Percentiles rank a stretch among this genome's conserved stretches.
These are phyloP conservation scores for Nemania sp. DNA, from an alignment of 2,329 filamentous ascomycete genomes.

Conservation along the genomic window DNA sequence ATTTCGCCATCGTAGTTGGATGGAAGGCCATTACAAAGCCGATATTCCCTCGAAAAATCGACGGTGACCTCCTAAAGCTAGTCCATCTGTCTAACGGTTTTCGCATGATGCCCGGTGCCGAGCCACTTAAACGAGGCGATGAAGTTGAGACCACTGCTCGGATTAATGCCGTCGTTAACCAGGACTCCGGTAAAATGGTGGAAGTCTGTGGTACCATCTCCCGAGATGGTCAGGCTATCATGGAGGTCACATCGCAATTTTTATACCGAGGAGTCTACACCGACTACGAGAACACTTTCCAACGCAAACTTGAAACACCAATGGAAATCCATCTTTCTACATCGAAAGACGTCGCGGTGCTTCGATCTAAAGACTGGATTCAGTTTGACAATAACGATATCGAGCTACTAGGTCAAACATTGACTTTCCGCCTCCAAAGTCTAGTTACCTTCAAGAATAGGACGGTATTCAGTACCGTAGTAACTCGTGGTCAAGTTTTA, in stretches of 20 bases:
- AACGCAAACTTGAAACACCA: conserved; percentile 94
- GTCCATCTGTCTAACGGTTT: conserved; percentile 98
- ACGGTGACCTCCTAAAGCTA: conserved; percentile 94
- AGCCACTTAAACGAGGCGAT: conserved; percentile 95
- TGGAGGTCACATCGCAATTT: conserved; percentile 99
- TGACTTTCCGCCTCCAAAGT: conserved; percentile 95
- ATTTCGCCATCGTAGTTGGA: conserved; percentile 97
- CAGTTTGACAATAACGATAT: conserved; percentile 81
- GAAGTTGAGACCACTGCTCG: conserved; percentile 92
- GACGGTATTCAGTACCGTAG: conserved; percentile 88
- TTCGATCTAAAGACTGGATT: conserved; percentile 99
- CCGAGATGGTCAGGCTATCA: conserved; percentile 84
- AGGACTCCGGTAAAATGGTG: conserved; percentile 99
- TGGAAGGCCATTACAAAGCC: conserved; percentile 99
- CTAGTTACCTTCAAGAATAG: conserved; percentile 95
- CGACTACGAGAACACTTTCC: conserved; percentile 98
- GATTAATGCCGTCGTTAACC: conserved; percentile 97
- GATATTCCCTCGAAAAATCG: conserved; percentile 96
- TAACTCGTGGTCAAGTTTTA: conserved; percentile 92
- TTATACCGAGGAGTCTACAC: conserved; percentile 92
- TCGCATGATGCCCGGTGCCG: conserved; percentile 96
- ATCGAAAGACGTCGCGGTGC: conserved; percentile 90
- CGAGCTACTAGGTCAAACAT: conserved; percentile 89
- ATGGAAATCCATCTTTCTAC: conserved; percentile 92
- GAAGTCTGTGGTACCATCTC: conserved; percentile 98